phyloP scores from a whole-genome alignment of 2,329 filamentous ascomycete genomes.

The Erysiphe neolycopersici region DNA sequence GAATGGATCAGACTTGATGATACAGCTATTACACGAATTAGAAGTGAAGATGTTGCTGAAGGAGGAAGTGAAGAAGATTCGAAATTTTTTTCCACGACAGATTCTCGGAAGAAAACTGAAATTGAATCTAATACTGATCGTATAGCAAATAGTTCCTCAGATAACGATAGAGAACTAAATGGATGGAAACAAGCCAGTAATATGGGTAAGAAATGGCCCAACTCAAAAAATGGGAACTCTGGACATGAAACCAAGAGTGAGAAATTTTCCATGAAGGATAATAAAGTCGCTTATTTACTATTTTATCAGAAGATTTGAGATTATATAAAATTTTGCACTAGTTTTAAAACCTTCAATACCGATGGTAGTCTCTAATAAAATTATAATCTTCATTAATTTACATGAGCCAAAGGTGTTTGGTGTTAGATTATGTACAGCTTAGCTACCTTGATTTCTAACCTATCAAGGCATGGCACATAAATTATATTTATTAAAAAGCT shows the following conservation, averaged over 20 bases:
- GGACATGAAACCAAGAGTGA: constrained; percentile 32
- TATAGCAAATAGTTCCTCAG: constrained; percentile 32
- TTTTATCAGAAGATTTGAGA: constrained; percentile 44
- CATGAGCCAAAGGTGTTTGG: too few species aligned
- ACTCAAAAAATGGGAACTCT: constrained; percentile 35
- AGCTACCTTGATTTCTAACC: too few species aligned
- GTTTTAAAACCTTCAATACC: too few species aligned
- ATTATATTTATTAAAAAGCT: too few species aligned
- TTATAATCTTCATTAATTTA: too few species aligned
- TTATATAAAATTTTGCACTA: neutral
- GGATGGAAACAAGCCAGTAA: constrained; percentile 78
- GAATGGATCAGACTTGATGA: constrained; percentile 96
- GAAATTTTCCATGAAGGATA: constrained; percentile 44
- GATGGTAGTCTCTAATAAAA: too few species aligned
- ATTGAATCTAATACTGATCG: constrained; percentile 41
- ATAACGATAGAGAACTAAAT: constrained; percentile 40
- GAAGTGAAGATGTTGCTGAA: constrained; percentile 70
- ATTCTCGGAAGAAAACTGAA: constrained; percentile 34
- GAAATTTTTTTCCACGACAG: constrained; percentile 37
- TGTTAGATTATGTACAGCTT: too few species aligned
- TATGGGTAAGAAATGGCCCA: constrained; percentile 44
- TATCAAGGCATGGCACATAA: too few species aligned
- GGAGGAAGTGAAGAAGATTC: constrained; percentile 58
- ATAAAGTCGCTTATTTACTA: constrained; percentile 88
- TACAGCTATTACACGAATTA: constrained; percentile 62